Base-by-base conservation (phyloP, 1,284 basidiomycete species). In the Puccinia hordei region DNA sequence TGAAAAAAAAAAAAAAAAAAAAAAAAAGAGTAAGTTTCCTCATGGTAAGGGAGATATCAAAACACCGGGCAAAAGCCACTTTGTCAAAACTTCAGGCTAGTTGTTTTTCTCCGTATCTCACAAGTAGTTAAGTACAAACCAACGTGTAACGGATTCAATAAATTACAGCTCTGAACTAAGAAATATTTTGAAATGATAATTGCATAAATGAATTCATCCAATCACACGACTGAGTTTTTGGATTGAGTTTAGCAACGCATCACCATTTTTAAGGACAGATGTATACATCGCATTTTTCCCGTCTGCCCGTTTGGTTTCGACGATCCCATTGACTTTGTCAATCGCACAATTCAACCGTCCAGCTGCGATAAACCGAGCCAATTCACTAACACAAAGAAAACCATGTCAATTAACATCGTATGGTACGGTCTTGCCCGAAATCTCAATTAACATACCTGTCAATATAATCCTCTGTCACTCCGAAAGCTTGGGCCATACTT, bases 251-350 rank as follows among this genome's bases (percentile, higher is more conserved):
- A 98, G 87, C 81, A 98, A 86, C n/a, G 93, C 87, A 86, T 98
- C 95, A 1, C 93, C 93, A 85, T 93, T 91, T 86, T 92, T 91
- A 83, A 94, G 88, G 84, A 98, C 92, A 73, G 92, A 91, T 84
- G 95, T 93, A 85, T 98, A 98, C 84, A 95, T 91, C 63, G 91
- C 91, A 81, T 92, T 93, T 89, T 98, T 97, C 82, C 87, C 86
- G 82, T 89, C 88, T 44, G 90, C 86, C 81, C 95, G 88, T 77
- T 93, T 95, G n/a, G 95, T 98, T 87, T 95, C 93, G 15, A 98
- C 94, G 41, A 98, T 90, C 0, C 94, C 94, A 81, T 92, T 89
- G 44, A 98, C 96, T 85, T 94, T 94, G 88, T 98, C 95, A 82
- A 99, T 98, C 10, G 92, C 91, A 83, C 92, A 94, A 81, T 94